Evolutionary conservation across 225 moss, liverwort and hornwort species (phyloP), one percentile per base, ranked within the genome.

Genomic region (Bryum argenteum): DNA sequence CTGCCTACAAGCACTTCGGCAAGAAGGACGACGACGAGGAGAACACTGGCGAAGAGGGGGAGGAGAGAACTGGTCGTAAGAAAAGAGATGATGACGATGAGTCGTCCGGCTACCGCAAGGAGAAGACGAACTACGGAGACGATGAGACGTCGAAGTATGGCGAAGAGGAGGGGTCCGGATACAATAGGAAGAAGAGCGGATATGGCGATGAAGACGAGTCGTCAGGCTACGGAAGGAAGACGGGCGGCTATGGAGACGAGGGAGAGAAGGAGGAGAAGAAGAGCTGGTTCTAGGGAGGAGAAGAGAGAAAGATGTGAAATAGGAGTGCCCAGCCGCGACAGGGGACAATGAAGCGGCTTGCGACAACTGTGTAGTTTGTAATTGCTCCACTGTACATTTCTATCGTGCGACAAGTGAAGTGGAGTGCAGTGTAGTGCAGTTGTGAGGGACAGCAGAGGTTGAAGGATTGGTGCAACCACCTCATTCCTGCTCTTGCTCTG

Each of bases 1-100:
- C 50, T 9, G 67, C 75, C 1, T 73, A 85, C 52, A 3, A 81
- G 57, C 81, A 85, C 61, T 78, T 78, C 52, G 53, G 52, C 78
- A 79, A 81, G 8, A 33, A 33, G 65, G 5, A 81, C 10, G 73
- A 70, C 21, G 77, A 64, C 3, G 83, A 66, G 37, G 77, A 71
- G 60, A 55, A 63, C 13, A 50, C 76, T 2, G 61, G 71, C 1
- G 66, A 54, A 61, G 77, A 61, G 8, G 70, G 24, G 39, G 75
- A 76, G 68, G 67, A 67, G 50, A 62, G 20, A 23, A 67, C 80
- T 17, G 71, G 80, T 41, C 67, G 54, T 42, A 77, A 81, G 64
- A 78, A 78, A 74, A 70, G 71, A 54, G 61, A 71, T 45, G 38
- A 71, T 8, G 63, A 65, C 0, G 75, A 75, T 5, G 63, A 73